Percentiles rank a stretch among this genome's conserved stretches.
phyloP scores from a whole-genome alignment of 768 basidiomycete genomes.

The Kwoniella europaea region DNA sequence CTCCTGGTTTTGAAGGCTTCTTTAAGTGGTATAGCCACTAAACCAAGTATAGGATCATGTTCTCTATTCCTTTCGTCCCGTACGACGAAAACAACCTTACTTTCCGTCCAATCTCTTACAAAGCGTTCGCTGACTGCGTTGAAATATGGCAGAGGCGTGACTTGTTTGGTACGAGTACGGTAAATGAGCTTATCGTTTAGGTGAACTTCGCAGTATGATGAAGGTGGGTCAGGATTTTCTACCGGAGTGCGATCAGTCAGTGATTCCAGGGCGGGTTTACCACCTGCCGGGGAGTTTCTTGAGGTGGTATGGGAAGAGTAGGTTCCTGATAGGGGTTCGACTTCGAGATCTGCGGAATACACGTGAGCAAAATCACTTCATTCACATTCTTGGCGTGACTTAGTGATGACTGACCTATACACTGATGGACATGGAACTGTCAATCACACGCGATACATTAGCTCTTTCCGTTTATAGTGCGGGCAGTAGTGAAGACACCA shows the following conservation, averaged over 20 bases:
- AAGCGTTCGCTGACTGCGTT: conserved; percentile 58
- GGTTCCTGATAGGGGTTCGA: conserved; percentile 44
- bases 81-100: conserved; percentile 53
- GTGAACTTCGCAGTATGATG: conserved; percentile 55
- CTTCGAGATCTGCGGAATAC: conserved; percentile 39
- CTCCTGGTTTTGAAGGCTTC: conserved; percentile 46
- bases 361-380: background rate
- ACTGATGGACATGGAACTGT: conserved; percentile 56
- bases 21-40: conserved; percentile 46
- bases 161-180: conserved; percentile 56
- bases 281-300: conserved; percentile 36
- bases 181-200: conserved; percentile 57
- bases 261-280: conserved; percentile 47
- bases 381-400: background rate
- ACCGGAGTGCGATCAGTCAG: conserved; percentile 44
- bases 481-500: too few relatives aligned
- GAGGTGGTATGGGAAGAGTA: conserved; percentile 28
- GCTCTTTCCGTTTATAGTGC: too few relatives aligned
- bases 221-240: conserved; percentile 52
- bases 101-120: conserved; percentile 55
- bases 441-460: too few relatives aligned
- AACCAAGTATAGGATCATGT: conserved; percentile 56
- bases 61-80: conserved; percentile 58
- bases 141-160: conserved; percentile 55
- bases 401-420: conserved; percentile 34